Percentiles rank a stretch among this genome's conserved stretches.
Evolutionary conservation across 306 rosid species (phyloP).

Genomic region (Ormosia emarginata): DNA sequence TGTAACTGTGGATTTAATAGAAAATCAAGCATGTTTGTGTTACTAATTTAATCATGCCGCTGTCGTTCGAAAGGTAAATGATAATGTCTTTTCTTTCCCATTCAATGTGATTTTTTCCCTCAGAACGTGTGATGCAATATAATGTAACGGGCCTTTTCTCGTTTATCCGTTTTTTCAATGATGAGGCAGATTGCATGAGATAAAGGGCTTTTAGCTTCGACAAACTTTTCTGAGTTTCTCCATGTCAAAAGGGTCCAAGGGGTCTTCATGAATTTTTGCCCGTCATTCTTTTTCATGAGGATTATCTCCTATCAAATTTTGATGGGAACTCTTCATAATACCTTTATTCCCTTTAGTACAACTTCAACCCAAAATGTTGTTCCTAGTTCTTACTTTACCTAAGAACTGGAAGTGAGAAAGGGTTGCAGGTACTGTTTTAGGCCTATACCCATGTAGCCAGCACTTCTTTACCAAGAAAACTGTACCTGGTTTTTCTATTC

Average conservation of each 20-base stretch:
- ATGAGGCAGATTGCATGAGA: constrained; percentile 3
- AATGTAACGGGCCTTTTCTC: constrained; percentile 8
- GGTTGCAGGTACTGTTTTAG: constrained; percentile 46
- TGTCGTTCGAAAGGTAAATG: background rate
- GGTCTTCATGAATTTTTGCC: constrained; percentile 19
- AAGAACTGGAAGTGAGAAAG: constrained; percentile 36
- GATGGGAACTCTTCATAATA: constrained; percentile 40
- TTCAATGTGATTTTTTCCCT: background rate
- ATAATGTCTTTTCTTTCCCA: background rate
- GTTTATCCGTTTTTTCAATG: background rate
- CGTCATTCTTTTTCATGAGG: constrained; percentile 26
- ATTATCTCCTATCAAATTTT: constrained; percentile 30
- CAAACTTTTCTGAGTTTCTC: constrained; percentile 37
- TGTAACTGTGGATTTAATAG: constrained; percentile 66
- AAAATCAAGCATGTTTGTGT: constrained; percentile 25
- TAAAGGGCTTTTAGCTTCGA: constrained; percentile 29
- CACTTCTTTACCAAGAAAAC: constrained; percentile 29
- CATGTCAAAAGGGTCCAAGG: constrained; percentile 36
- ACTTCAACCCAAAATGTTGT: constrained; percentile 22
- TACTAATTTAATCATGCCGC: constrained; percentile 5
- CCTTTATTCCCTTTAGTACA: constrained; percentile 36
- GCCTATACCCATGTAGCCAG: constrained; percentile 35
- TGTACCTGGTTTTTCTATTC: constrained; percentile 21
- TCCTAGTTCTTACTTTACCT: constrained; percentile 19
- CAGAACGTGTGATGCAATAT: constrained; percentile 23